Evolutionary conservation across 164 flowering plant species (phyloP), one percentile per base, ranked within the genome.

Genomic region (Euptelea pleiosperma): DNA sequence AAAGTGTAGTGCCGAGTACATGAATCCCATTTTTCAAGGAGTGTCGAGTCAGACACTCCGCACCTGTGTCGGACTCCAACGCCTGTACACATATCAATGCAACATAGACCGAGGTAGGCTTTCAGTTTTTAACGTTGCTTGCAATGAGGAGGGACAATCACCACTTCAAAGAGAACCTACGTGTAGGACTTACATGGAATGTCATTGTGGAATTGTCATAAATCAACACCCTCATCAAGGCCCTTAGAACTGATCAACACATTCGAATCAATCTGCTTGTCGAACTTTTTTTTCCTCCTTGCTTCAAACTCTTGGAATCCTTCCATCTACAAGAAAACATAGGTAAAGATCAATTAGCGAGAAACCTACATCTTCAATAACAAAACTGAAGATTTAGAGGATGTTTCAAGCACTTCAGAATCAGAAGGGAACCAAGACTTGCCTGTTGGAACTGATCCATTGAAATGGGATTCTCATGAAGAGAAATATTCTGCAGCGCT

Each of bases 261-360:
- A 74, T 93, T 93, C 6, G 96, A 83, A 73, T 93, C 99, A 30
- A 93, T 86, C 74, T 90, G 97, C 67, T 93, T 93, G 81, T 93
- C 99, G 53, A 93, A 90, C 73, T 93, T 90, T 83, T 79, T 90
- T 70, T 72, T 90, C 62, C 99, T 76, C 62, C 99, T 71, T n/a
- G 77, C 78, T 81, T 93, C 97, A 73, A 90, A 93, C 51, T 86
- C 97, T 53, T 79, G 77, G 59, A 80, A 90, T 55, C 95, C 99
- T 73, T 93, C 99, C 85, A 86, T 78, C 97, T 93, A 61, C 10
- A 55, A 24, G n/a, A 65, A 12, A 35, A 36, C 22, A 43, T 22
- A 19, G 37, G 11, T 3, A 45, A 57, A 57, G 2, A 57, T 40
- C 21, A 36, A 37, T 24, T 16, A 50, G 26, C 10, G 16, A 45